A percentile compares a stretch with the other conserved stretches of the same genome.
phyloP scores from a whole-genome alignment of 192 early-diverging fungal species.

The Gaertneriomyces semiglobifer region DNA sequence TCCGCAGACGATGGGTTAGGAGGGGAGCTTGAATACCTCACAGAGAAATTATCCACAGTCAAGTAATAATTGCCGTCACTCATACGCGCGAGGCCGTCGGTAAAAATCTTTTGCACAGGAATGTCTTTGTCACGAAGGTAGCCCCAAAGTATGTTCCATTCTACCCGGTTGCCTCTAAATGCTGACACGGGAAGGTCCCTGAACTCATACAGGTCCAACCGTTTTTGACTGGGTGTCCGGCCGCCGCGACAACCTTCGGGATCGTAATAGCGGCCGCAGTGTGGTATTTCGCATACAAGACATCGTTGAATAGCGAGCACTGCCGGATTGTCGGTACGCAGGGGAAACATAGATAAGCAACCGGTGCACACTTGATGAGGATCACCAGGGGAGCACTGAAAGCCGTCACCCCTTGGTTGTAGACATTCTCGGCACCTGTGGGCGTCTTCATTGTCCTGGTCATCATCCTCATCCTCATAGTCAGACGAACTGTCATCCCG shows the following conservation, averaged over 20 bases:
- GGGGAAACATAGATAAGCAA: constrained; percentile 2
- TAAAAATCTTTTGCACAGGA: background rate
- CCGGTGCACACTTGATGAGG: background rate
- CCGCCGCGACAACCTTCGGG: no score
- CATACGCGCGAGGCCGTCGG: background rate
- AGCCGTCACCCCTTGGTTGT: background rate
- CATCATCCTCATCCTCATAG: constrained; percentile 12
- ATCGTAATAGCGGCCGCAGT: background rate
- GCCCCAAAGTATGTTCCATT: background rate
- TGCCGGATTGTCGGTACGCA: constrained; percentile 17
- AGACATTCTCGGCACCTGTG: constrained; percentile 2
- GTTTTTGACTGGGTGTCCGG: background rate
- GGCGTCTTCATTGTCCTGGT: constrained; percentile 23
- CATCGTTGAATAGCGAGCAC: background rate
- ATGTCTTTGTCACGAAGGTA: background rate
- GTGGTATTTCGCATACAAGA: background rate
- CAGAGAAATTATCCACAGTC: background rate
- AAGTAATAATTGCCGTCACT: background rate
- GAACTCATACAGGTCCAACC: background rate
- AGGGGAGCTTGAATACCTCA: no score
- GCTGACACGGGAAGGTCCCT: background rate
- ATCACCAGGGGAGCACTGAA: no score
- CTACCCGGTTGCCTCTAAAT: background rate
- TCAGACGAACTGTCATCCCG: background rate
- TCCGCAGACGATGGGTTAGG: background rate